Evolutionary conservation across 805 yeast species (phyloP).

Genomic region (Myxozyma melibiosi): DNA sequence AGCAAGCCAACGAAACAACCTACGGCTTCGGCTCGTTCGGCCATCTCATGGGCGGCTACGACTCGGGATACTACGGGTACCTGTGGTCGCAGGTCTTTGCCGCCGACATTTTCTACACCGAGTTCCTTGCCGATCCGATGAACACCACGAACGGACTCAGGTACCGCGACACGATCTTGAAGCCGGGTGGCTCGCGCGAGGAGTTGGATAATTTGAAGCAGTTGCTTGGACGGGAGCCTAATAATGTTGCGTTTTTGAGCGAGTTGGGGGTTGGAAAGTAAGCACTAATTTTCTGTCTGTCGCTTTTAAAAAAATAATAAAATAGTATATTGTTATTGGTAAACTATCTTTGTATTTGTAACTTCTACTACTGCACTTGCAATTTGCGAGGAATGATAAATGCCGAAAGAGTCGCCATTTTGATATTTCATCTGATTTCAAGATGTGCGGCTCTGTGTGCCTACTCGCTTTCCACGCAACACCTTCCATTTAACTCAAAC

Average conservation of each 20-base stretch:
- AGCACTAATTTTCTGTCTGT: not conserved
- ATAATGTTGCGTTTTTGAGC: slow-evolving; percentile 67
- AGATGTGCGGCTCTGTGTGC: too few relatives aligned
- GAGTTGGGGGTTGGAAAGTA: slow-evolving; percentile 53
- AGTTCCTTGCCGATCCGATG: slow-evolving; percentile 70
- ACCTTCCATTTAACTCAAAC: too few relatives aligned
- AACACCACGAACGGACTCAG: slow-evolving; percentile 61
- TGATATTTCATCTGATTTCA: too few relatives aligned
- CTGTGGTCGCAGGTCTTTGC: slow-evolving; percentile 86
- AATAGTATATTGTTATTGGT: too few relatives aligned
- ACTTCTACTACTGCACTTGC: too few relatives aligned
- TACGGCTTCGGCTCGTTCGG: slow-evolving; percentile 74
- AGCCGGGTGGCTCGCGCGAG: slow-evolving; percentile 73
- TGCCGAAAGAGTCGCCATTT: too few relatives aligned
- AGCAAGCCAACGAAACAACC: slow-evolving; percentile 45
- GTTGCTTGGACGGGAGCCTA: slow-evolving; percentile 75
- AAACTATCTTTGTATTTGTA: too few relatives aligned
- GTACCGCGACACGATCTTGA: slow-evolving; percentile 70
- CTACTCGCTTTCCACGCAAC: too few relatives aligned
- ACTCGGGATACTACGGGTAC: slow-evolving; percentile 84
- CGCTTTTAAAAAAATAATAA: too few relatives aligned
- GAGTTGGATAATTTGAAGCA: slow-evolving; percentile 65
- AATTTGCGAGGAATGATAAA: too few relatives aligned
- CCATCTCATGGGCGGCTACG: slow-evolving; percentile 85
- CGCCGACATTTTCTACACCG: slow-evolving; percentile 73